Conservation (phyloP, 768 basidiomycete species). For the Cystobasidiopsis lactophilus region DNA sequence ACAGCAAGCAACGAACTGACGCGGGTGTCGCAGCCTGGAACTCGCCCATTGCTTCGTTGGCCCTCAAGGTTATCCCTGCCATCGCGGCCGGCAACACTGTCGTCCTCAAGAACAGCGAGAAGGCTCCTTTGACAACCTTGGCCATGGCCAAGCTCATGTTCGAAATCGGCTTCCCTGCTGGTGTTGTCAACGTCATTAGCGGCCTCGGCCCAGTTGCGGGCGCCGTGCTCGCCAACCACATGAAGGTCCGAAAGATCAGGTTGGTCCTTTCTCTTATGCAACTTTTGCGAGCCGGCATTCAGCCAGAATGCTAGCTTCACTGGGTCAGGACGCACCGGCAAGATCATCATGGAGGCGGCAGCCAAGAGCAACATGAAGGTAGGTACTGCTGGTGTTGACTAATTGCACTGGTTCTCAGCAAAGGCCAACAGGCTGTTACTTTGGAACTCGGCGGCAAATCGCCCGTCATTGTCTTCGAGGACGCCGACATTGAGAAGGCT, state of each 20-base stretch:
- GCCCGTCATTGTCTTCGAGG: constrained; percentile 24
- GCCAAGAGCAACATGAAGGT: constrained; percentile 18
- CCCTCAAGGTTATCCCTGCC: constrained; percentile 23
- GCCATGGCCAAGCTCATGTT: constrained; percentile 24
- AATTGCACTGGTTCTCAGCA: constrained; percentile 23
- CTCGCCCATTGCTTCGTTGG: constrained; percentile 17
- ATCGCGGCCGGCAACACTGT: constrained; percentile 28
- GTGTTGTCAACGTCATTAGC: constrained; percentile 25
- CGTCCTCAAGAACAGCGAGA: constrained; percentile 24
- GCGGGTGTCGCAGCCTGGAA: constrained; percentile 5
- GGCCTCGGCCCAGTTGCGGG: constrained; percentile 41
- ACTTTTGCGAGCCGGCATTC: too few species aligned
- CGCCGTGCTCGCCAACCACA: constrained; percentile 43
- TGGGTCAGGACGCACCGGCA: constrained; percentile 11
- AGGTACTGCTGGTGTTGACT: too few species aligned
- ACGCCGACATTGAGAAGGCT: constrained; percentile 23
- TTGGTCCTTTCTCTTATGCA: background rate
- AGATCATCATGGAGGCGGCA: constrained; percentile 13
- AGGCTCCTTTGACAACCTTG: constrained; percentile 23
- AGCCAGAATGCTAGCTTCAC: too few species aligned
- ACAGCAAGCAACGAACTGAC: background rate
- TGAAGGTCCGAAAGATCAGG: constrained; percentile 32
- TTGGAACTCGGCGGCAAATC: constrained; percentile 28
- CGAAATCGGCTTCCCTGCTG: constrained; percentile 26
- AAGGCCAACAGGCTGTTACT: constrained; percentile 25